A percentile compares a stretch with the other conserved stretches of the same genome.
phyloP scores from a whole-genome alignment of 805 yeast genomes.

The Komagataella kurtzmanii region DNA sequence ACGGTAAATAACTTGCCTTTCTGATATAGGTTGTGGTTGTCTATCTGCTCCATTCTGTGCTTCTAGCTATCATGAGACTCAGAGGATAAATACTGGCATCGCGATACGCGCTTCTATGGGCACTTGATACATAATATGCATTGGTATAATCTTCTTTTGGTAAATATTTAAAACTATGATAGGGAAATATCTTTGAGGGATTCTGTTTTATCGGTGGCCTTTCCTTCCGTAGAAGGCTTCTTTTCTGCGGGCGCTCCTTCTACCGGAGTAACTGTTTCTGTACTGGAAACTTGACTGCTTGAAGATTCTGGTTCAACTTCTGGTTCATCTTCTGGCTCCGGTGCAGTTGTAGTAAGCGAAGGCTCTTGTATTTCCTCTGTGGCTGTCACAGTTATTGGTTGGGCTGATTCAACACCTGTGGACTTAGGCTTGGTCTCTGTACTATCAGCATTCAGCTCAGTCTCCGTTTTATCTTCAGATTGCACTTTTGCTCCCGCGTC shows the following conservation, averaged over 20 bases:
- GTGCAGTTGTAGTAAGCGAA: not conserved
- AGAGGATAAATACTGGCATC: not conserved
- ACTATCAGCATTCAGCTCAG: not conserved
- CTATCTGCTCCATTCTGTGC: not conserved
- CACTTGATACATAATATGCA: not conserved
- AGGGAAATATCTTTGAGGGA: not conserved
- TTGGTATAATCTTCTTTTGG: not conserved
- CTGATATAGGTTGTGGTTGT: not conserved
- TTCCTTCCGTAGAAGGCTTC: not conserved
- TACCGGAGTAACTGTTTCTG: not conserved
- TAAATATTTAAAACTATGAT: not conserved
- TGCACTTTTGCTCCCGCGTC: constrained; percentile 3
- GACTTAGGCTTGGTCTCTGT: not conserved
- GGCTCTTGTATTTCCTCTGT: not conserved
- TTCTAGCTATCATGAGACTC: not conserved
- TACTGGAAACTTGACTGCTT: not conserved
- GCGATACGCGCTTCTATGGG: not conserved
- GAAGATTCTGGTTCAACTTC: constrained; percentile 1
- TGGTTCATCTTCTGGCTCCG: not conserved
- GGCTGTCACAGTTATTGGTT: constrained; percentile 4
- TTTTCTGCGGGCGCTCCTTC: not conserved
- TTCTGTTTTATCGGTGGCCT: not conserved
- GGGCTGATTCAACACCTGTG: not conserved
- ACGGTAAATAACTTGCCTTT: not conserved
- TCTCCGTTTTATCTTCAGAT: constrained; percentile 1